These are phyloP conservation scores for Lasiodiplodia theobromae DNA, from an alignment of 2,329 filamentous ascomycete genomes.

Conservation along the genomic window DNA sequence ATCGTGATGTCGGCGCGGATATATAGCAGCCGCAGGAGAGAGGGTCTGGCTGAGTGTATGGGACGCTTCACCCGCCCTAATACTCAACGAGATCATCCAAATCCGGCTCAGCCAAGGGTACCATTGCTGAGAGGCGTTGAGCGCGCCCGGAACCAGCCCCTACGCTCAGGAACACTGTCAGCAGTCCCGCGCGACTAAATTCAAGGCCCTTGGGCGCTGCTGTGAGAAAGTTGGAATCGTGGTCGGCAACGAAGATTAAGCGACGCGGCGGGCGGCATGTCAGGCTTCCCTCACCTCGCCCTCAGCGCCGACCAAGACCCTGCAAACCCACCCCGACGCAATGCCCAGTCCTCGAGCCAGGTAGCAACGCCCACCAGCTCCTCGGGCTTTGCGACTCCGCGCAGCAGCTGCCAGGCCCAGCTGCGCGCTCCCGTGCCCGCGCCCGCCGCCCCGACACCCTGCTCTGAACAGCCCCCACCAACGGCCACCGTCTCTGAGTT, in stretches of 20 bases:
- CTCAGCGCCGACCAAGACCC: slow-evolving; percentile 16
- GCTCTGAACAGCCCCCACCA: neutral
- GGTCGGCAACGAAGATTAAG: slow-evolving; percentile 13
- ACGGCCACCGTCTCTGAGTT: slow-evolving; percentile 27
- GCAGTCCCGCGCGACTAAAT: neutral
- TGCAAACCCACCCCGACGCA: neutral
- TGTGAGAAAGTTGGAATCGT: neutral
- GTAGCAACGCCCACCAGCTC: slow-evolving; percentile 16
- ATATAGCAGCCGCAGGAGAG: neutral
- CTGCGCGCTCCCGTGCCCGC: neutral
- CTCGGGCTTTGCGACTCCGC: slow-evolving; percentile 15
- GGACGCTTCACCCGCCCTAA: slow-evolving; percentile 7
- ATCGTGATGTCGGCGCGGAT: neutral
- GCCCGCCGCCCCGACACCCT: neutral
- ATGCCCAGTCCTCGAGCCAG: slow-evolving; percentile 17
- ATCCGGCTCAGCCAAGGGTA: neutral
- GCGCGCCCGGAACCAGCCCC: neutral
- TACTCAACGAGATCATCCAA: neutral
- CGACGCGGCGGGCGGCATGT: slow-evolving; percentile 13
- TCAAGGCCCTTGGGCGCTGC: neutral
- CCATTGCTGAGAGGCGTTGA: slow-evolving; percentile 4
- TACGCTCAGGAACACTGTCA: neutral
- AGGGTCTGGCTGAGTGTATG: neutral
- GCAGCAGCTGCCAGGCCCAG: neutral
- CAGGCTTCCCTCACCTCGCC: slow-evolving; percentile 5